Base-by-base conservation (phyloP, 768 basidiomycete genomes). In the Ramaria sp. region DNA sequence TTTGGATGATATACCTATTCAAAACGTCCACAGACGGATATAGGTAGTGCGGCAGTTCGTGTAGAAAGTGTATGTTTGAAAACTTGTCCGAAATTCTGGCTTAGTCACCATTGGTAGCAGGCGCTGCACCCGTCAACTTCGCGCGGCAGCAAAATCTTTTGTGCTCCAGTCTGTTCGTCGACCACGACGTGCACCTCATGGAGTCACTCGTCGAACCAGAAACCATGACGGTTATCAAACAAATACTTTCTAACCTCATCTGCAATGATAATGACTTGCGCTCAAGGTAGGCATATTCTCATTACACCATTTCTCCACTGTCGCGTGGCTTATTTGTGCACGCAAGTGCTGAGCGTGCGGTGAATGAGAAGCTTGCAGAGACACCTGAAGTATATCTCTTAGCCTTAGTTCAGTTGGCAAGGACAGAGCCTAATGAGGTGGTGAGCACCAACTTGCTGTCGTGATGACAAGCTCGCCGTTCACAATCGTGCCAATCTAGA, bases 261-360 rank as follows among this genome's bases (percentile, higher is more conserved):
- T 72, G 87, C 38, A 88, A 86, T 4, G 87, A 91, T 66, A 91
- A 91, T 67, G 79, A 82, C 52, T 86, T 91, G 49, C 80, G 88
- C 16, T 72, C 82, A 59, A 83, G 75, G 87, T 85, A 61, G 20
- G 65, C 56, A 6, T 20, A 20, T 43, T 16, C 10, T 12, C 28
- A 25, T 43, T 25, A 34, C 13, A 13, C 16, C 24, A 51, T 39
- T 13, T 25, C 30, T 24, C 25, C n/a, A 30, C 5, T 24, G 12
- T 3, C 18, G 9, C 16, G 25, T 24, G 32, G 27, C 20, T 10
- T 32, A 20, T 6, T 15, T 10, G 7, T 41, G 36, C 30, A 24
- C 18, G 13, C 61, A 79, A n/a, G 86, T 70, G 88, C 88, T 49
- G 88, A 90, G 62, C 81, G 81, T 56, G 83, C 83, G 0, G 86